phyloP scores from a whole-genome alignment of 768 basidiomycete species.

The Agrocybe pediades region DNA sequence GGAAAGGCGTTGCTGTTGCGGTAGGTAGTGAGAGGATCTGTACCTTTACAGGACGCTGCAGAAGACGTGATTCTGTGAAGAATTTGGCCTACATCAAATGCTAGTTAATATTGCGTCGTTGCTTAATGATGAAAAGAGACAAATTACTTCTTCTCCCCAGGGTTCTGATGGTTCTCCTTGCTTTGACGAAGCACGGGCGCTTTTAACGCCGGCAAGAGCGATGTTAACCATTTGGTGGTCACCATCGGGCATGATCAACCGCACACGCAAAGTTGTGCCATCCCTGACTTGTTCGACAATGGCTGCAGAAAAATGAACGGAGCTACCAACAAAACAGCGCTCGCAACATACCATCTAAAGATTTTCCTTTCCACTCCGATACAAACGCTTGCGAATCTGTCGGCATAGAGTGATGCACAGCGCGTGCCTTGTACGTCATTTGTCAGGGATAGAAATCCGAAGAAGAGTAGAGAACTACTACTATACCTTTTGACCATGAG shows the following conservation, averaged over 20 bases:
- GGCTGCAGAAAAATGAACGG: constrained; percentile 43
- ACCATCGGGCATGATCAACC: constrained; percentile 85
- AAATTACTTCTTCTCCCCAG: constrained; percentile 85
- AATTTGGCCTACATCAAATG: constrained; percentile 72
- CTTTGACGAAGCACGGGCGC: constrained; percentile 67
- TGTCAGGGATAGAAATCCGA: not conserved
- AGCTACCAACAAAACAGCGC: not conserved
- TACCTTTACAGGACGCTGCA: constrained; percentile 77
- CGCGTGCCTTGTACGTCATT: constrained; percentile 52
- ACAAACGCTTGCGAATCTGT: constrained; percentile 87
- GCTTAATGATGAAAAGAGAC: constrained; percentile 5
- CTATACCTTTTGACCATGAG: constrained; percentile 74
- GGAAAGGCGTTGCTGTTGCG: constrained; percentile 80
- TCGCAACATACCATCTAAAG: constrained; percentile 68
- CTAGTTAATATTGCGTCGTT: constrained; percentile 20
- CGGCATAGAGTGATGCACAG: constrained; percentile 87
- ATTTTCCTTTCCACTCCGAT: constrained; percentile 88
- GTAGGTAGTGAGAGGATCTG: constrained; percentile 80
- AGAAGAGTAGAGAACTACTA: constrained; percentile 5
- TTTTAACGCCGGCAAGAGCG: constrained; percentile 79
- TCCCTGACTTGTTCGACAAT: constrained; percentile 94
- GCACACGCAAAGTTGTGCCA: constrained; percentile 86
- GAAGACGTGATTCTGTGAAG: constrained; percentile 88
- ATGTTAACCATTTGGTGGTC: constrained; percentile 92
- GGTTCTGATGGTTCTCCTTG: constrained; percentile 80